phyloP scores from a whole-genome alignment of 176 grass and related monocot species.

The Ensete glaucum region DNA sequence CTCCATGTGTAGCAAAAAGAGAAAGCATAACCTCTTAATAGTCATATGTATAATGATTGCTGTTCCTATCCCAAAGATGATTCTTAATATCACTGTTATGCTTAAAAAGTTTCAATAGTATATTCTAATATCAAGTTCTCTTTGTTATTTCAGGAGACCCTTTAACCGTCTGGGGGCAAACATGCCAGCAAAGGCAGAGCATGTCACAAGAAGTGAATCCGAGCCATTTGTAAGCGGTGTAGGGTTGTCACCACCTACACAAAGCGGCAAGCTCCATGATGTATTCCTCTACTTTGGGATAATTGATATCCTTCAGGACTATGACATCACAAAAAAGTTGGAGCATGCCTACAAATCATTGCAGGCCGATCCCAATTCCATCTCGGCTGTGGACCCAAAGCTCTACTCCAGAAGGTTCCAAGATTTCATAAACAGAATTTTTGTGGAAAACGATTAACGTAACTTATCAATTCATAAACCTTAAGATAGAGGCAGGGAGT shows the following conservation, averaged over 20 bases:
- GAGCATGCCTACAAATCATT: conserved; percentile 86
- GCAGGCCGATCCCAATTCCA: conserved; percentile 71
- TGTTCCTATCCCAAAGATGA: neutral
- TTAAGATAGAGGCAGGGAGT: neutral
- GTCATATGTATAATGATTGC: neutral
- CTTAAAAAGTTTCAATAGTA: neutral
- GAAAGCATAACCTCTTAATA: neutral
- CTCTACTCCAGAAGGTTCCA: conserved; percentile 89
- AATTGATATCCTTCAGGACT: conserved; percentile 61
- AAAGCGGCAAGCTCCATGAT: conserved; percentile 45
- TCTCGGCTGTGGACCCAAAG: conserved; percentile 80
- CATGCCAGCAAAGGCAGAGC: conserved; percentile 84
- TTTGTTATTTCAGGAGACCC: conserved; percentile 55
- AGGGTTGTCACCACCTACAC: conserved; percentile 44
- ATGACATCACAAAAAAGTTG: conserved; percentile 43
- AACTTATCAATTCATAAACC: neutral
- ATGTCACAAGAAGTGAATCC: conserved; percentile 35
- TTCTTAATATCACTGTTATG: neutral
- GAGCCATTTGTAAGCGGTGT: conserved; percentile 43
- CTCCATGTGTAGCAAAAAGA: neutral
- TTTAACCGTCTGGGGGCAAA: conserved; percentile 56
- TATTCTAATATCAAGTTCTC: conserved; percentile 14
- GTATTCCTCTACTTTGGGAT: conserved; percentile 89
- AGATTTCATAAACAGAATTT: conserved; percentile 81
- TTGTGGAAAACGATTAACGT: conserved; percentile 39